Base-by-base conservation (phyloP, 805 yeast genomes). In the Pichia pseudocactophila region DNA sequence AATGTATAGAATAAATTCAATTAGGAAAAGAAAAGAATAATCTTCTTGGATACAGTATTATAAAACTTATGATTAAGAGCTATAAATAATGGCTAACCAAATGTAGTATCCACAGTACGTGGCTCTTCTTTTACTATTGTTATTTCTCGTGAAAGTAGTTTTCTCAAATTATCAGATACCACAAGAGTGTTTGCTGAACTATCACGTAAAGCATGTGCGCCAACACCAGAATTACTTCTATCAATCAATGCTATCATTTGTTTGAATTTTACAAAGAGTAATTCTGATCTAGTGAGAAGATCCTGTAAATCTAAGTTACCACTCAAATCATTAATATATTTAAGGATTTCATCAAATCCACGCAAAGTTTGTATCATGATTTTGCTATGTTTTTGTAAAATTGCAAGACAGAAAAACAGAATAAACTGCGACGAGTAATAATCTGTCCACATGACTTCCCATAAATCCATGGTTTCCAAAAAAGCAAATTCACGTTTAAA, bases 361-460 rank as follows among this genome's bases (percentile, higher is more conserved):
- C 68, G 68, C 46, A 92, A 67, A 53, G 86, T 82, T 33, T 79
- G 75, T 48, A 80, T 76, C 26, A 90, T 84, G 33, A 84, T 78
- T 37, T 79, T 74, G 52, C 88, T 84, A 60, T 89, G 80, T 53
- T 86, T 87, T 55, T 90, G 94, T 37, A 92, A 68, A n/a, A 92
- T 80, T 0, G 95, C 92, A 50, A 90, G 65, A 16, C 95, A 90
- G 53, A 92, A 72, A 56, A 92, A 88, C 30, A 92, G 63, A 52
- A 88, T 94, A 59, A 82, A 89, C 59, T 92, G 97, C 6, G 92
- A 79, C 0, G 90, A 75, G 55, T 85, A 79, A 54, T 66, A 82
- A 62, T 90, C 90, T 0, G 97, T 90, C 80, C 92, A 86, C 37
- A 92, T 66, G 3, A 83, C 78, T 56, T 90, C 98, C 97, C 97